Conservation (phyloP, 345 rosid species). For the Passiflora organensis region DNA sequence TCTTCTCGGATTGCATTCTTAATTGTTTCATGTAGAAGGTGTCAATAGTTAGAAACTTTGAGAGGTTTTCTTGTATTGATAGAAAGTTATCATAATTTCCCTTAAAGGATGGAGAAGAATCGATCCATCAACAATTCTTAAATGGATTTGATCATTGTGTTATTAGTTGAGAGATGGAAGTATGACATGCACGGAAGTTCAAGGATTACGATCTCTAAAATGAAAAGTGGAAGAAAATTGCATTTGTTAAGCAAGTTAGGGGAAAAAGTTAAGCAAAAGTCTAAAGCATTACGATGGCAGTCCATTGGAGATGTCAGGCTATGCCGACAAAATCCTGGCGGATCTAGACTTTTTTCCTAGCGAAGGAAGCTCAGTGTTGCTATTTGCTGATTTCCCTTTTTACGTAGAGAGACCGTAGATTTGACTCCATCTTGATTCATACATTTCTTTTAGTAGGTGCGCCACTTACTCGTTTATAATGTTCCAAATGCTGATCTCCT, state of each 20-base stretch:
- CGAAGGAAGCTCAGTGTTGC: slow-evolving; percentile 33
- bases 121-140: background rate
- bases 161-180: slow-evolving; percentile 5
- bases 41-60: too few species aligned
- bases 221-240: slow-evolving; percentile 21
- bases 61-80: too few species aligned
- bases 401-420: slow-evolving; percentile 26
- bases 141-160: background rate
- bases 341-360: slow-evolving; percentile 6
- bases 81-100: background rate
- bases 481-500: slow-evolving; percentile 4
- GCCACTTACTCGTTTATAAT: slow-evolving; percentile 8
- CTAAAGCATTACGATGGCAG: slow-evolving; percentile 17
- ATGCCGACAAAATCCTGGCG: slow-evolving; percentile 25
- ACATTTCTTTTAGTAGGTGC: slow-evolving; percentile 8
- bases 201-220: slow-evolving; percentile 13
- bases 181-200: background rate
- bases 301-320: slow-evolving; percentile 18
- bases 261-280: slow-evolving; percentile 19
- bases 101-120: background rate
- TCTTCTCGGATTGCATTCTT: background rate
- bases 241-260: slow-evolving; percentile 8
- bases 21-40: too few species aligned
- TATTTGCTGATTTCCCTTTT: slow-evolving; percentile 21
- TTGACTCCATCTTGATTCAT: slow-evolving; percentile 17